Base-by-base conservation (phyloP, 148 eudicot species). In the Rhododendron williamsianum region DNA sequence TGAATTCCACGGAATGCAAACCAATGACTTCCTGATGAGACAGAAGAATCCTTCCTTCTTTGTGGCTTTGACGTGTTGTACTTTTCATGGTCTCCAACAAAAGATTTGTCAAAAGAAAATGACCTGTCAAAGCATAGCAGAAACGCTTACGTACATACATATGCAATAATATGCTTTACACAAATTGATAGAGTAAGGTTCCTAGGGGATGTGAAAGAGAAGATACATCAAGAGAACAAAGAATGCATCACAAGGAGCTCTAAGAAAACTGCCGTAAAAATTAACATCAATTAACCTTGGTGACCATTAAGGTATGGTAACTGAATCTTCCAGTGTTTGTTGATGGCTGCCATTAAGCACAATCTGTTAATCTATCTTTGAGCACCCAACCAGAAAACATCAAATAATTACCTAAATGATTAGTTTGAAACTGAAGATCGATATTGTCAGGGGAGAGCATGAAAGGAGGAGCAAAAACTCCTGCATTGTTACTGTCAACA, bases 21-120 rank as follows among this genome's bases (percentile, higher is more conserved):
- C 10, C 90, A 81, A 85, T 96, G 96, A 23, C 88, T 90, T 80
- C 74, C 92, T 76, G 98, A 96, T 56, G 98, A 87, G 84, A 96
- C 93, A 89, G 54, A 51, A 94, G 92, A 84, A 96, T 93, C 89
- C 96, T 92, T 86, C 98, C 98, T 92, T 96, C 98, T 76, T 78
- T 91, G 33, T 87, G 87, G 87, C 92, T 90, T 87, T 90, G 91
- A 19, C 63, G 46, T n/a, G 93, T 91, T 25, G 98, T 93, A 82
- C 83, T 91, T 88, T 93, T 96, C 98, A 96, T 89, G 45, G 82
- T 91, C 60, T 94, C 94, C 90, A 96, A 78, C 87, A 96, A 85
- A 83, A 94, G 94, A 91, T 92, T 88, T 74, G 98, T 94, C 91
- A 96, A 88, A 84, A 92, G 95, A 89, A 96, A 94, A 87, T 93